phyloP scores from a whole-genome alignment of 805 yeast species.

The Zygoascus bituminiphila region DNA sequence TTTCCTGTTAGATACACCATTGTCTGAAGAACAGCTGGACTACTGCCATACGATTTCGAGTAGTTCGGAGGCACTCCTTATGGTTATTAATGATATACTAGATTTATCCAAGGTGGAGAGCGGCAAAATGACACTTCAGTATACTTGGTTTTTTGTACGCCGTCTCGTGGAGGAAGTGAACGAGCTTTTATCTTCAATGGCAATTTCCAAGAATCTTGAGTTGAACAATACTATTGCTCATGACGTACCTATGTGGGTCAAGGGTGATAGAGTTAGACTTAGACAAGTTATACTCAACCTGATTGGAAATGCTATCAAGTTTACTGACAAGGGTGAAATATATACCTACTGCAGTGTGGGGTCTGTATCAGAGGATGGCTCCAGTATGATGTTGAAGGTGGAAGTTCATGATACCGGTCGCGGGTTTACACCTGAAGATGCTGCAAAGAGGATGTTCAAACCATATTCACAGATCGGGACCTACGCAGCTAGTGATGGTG shows the following conservation, averaged over 20 bases:
- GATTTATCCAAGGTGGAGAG: constrained; percentile 31
- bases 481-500: not conserved
- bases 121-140: constrained; percentile 28
- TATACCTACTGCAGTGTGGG: constrained; percentile 20
- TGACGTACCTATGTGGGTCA: constrained; percentile 26
- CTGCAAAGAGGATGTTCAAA: constrained; percentile 26
- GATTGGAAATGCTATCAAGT: constrained; percentile 31
- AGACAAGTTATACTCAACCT: constrained; percentile 29
- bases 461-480: constrained; percentile 26
- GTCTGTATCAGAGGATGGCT: constrained; percentile 5
- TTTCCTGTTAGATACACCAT: constrained; percentile 27
- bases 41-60: constrained; percentile 30
- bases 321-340: constrained; percentile 28
- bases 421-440: constrained; percentile 27
- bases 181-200: constrained; percentile 27
- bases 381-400: constrained; percentile 19
- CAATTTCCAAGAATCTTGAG: constrained; percentile 28
- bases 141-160: constrained; percentile 27
- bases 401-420: constrained; percentile 30
- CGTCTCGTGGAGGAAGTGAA: constrained; percentile 28
- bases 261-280: constrained; percentile 30
- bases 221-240: constrained; percentile 25
- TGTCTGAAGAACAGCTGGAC: constrained; percentile 28
- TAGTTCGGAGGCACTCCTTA: constrained; percentile 27
- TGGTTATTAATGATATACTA: constrained; percentile 30